Percentiles rank a stretch among this genome's conserved stretches.
These are phyloP conservation scores for Luvunga scandens DNA, from an alignment of 345 rosid species.

Conservation along the genomic window DNA sequence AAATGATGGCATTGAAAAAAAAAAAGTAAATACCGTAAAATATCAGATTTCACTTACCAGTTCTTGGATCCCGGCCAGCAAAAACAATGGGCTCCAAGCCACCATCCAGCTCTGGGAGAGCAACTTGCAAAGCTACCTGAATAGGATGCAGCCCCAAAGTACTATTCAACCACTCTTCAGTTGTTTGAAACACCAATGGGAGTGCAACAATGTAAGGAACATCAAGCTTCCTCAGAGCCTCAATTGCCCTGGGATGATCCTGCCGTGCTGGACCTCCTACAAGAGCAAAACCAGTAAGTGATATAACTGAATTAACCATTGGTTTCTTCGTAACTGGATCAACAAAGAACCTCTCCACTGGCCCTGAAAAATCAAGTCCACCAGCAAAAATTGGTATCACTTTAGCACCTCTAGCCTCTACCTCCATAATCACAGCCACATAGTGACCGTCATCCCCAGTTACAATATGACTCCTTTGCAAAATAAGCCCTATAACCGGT, in stretches of 20 bases:
- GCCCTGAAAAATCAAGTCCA: constrained; percentile 93
- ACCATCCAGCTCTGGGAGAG: constrained; percentile 97
- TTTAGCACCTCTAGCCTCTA: constrained; percentile 95
- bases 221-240: constrained; percentile 85
- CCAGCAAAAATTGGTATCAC: constrained; percentile 94
- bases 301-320: constrained; percentile 67
- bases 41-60: constrained; percentile 45
- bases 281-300: constrained; percentile 93
- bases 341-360: constrained; percentile 73
- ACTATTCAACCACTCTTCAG: constrained; percentile 96
- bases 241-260: constrained; percentile 94
- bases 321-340: constrained; percentile 69
- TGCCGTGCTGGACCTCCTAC: constrained; percentile 99
- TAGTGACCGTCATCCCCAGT: constrained; percentile 96
- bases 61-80: constrained; percentile 96
- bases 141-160: constrained; percentile 94
- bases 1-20: not conserved
- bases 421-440: constrained; percentile 97
- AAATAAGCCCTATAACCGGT: constrained; percentile 72
- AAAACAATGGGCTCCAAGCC: constrained; percentile 99
- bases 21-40: not conserved
- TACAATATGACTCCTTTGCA: constrained; percentile 98
- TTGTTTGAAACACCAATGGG: constrained; percentile 97
- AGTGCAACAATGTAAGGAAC: constrained; percentile 92
- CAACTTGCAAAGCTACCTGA: constrained; percentile 98